phyloP scores from a whole-genome alignment of 345 rosid genomes.

The Stellera chamaejasme region DNA sequence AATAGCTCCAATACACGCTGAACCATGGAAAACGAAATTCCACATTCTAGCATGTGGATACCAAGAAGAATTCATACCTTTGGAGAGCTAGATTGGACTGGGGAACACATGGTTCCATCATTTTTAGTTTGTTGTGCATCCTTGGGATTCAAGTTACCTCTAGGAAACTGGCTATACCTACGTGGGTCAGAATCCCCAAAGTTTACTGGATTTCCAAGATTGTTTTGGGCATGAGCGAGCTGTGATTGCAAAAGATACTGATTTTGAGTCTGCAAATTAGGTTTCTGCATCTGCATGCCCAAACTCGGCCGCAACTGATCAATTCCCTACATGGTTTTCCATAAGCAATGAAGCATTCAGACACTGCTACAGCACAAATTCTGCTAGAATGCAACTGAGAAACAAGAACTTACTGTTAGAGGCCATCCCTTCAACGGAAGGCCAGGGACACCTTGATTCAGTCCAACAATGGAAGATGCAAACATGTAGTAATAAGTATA shows the following conservation, averaged over 20 bases:
- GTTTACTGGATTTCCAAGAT: constrained; percentile 36
- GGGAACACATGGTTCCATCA: constrained; percentile 51
- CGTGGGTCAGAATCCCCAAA: constrained; percentile 43
- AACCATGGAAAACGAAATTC: background rate
- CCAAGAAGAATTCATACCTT: constrained; percentile 28
- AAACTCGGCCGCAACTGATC: constrained; percentile 42
- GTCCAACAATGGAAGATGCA: constrained; percentile 20
- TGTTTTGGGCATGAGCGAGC: constrained; percentile 42
- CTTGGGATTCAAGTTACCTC: constrained; percentile 36
- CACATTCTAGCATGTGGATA: background rate
- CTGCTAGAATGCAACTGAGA: background rate
- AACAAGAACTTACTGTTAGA: constrained; percentile 39
- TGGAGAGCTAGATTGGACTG: constrained; percentile 47
- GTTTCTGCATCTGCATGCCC: constrained; percentile 47
- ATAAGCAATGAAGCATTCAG: background rate
- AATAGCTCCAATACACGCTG: background rate
- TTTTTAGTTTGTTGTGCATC: constrained; percentile 46
- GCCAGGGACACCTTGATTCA: constrained; percentile 42
- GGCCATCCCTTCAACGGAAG: constrained; percentile 75
- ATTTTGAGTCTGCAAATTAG: constrained; percentile 35
- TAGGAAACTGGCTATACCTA: constrained; percentile 36
- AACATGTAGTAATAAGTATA: background rate
- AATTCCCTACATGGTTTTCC: constrained; percentile 31
- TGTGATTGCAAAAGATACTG: constrained; percentile 47
- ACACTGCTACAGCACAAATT: background rate